These are phyloP conservation scores for Acacia concinna DNA, from an alignment of 331 rosid species.

Conservation along the genomic window DNA sequence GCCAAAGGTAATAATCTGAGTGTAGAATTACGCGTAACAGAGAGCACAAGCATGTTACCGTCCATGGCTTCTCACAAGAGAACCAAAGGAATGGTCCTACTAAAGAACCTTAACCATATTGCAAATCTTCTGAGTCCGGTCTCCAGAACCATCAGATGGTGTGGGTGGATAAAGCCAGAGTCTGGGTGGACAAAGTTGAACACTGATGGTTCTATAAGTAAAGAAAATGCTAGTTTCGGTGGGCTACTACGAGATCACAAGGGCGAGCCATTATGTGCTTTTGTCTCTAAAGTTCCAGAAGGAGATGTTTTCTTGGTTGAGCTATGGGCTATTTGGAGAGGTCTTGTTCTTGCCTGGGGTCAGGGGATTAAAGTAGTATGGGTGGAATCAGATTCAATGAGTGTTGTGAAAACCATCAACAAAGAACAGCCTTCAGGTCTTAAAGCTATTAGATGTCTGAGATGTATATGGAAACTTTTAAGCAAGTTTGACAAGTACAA, in stretches of 20 bases:
- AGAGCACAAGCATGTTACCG: slow-evolving; percentile 30
- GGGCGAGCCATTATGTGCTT: slow-evolving; percentile 57
- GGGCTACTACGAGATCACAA: slow-evolving; percentile 54
- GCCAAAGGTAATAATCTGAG: slow-evolving; percentile 32
- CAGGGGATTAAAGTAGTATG: slow-evolving; percentile 59
- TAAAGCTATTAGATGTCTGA: slow-evolving; percentile 44
- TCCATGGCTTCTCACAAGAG: slow-evolving; percentile 11
- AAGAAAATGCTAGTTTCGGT: slow-evolving; percentile 47
- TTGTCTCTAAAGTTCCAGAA: slow-evolving; percentile 54
- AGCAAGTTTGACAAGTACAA: slow-evolving; percentile 38
- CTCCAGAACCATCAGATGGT: slow-evolving; percentile 41
- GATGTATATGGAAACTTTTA: slow-evolving; percentile 44
- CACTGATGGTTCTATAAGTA: slow-evolving; percentile 58
- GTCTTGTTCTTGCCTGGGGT: slow-evolving; percentile 59
- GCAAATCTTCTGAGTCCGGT: slow-evolving; percentile 43
- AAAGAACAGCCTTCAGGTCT: slow-evolving; percentile 31
- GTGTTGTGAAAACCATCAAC: slow-evolving; percentile 58
- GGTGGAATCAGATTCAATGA: slow-evolving; percentile 71
- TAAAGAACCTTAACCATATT: slow-evolving; percentile 50
- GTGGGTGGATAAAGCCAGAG: slow-evolving; percentile 58
- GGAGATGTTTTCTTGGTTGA: slow-evolving; percentile 54
- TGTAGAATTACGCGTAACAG: slow-evolving; percentile 13
- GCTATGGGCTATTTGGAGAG: slow-evolving; percentile 75
- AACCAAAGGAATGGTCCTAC: slow-evolving; percentile 42
- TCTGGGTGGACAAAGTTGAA: slow-evolving; percentile 64